These are phyloP conservation scores for Sporopachydermia cereana DNA, from an alignment of 1,139 yeast genomes.

Conservation along the genomic window DNA sequence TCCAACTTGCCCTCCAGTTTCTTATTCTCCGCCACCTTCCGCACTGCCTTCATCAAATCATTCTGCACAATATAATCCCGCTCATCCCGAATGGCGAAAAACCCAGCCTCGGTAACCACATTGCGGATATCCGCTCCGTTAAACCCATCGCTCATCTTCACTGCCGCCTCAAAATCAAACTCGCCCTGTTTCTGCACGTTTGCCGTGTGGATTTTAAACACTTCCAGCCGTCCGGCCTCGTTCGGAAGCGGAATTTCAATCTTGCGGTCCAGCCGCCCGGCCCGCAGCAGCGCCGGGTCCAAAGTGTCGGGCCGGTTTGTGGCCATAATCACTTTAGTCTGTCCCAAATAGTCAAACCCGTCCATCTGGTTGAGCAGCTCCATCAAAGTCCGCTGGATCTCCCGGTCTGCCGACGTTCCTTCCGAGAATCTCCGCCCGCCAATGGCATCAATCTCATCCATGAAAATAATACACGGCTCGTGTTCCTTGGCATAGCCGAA, in stretches of 20 bases:
- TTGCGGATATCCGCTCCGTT: conserved; percentile 98
- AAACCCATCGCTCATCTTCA: conserved; percentile 97
- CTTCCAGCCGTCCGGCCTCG: conserved; percentile 90
- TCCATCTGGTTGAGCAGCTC: conserved; percentile 97
- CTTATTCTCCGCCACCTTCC: conserved; percentile 95
- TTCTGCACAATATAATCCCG: conserved; percentile 89
- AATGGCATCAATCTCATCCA: conserved; percentile 99
- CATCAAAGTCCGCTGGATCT: conserved; percentile 97
- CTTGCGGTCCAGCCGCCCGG: conserved; percentile 93
- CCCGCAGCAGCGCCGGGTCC: conserved; percentile 92
- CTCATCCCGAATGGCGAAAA: conserved; percentile 95
- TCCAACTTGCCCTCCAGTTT: conserved; percentile 94
- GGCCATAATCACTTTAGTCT: conserved; percentile 97
- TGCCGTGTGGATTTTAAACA: conserved; percentile 87
- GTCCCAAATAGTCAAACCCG: conserved; percentile 95
- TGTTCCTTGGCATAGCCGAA: conserved; percentile 97
- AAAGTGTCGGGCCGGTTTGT: conserved; percentile 96
- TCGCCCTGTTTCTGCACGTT: conserved; percentile 88
- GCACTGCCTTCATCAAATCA: conserved; percentile 94
- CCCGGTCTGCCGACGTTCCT: conserved; percentile 98
- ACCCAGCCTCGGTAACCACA: conserved; percentile 98
- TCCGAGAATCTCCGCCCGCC: conserved; percentile 98
- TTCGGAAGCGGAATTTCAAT: conserved; percentile 95
- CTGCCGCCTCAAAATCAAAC: conserved; percentile 93
- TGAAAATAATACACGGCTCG: conserved; percentile 96